Evolutionary conservation across 176 grass and related monocot species (phyloP).

Genomic region (Lolium perenne): DNA sequence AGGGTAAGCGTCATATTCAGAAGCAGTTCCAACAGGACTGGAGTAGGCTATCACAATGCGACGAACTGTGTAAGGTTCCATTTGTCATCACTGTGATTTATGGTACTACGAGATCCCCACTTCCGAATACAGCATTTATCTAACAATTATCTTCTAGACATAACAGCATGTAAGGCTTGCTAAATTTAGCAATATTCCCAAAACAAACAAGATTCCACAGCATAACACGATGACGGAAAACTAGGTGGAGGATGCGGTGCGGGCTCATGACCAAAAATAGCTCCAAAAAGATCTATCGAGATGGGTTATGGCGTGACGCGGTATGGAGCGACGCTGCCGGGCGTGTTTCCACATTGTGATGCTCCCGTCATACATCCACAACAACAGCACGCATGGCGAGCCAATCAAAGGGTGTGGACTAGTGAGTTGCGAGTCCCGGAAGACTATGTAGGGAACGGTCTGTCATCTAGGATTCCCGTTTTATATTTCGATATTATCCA

Average conservation of each 20-base stretch:
- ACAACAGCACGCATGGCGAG: not conserved
- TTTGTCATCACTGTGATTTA: not conserved
- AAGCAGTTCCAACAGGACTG: not conserved
- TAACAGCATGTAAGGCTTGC: not conserved
- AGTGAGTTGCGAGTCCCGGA: too few relatives aligned
- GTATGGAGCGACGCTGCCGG: not conserved
- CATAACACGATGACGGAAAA: not conserved
- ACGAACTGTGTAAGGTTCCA: not conserved
- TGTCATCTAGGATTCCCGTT: not conserved
- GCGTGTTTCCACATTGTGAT: not conserved
- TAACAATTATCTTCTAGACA: not conserved
- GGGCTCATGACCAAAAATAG: not conserved
- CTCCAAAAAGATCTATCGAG: not conserved
- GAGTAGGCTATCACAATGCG: not conserved
- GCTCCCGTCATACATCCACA: not conserved
- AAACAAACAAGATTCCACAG: not conserved
- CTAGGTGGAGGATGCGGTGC: not conserved
- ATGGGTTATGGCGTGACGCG: not conserved
- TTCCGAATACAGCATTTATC: not conserved
- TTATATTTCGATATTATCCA: not conserved
- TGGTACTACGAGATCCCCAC: not conserved
- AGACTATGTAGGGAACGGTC: not conserved
- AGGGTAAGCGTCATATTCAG: not conserved
- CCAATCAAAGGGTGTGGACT: not conserved
- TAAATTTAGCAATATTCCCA: constrained; percentile 14